Evolutionary conservation across 108 stramenopile genomes (phyloP), one percentile per base, ranked within the genome.

Genomic region (Nitzschia inconspicua): DNA sequence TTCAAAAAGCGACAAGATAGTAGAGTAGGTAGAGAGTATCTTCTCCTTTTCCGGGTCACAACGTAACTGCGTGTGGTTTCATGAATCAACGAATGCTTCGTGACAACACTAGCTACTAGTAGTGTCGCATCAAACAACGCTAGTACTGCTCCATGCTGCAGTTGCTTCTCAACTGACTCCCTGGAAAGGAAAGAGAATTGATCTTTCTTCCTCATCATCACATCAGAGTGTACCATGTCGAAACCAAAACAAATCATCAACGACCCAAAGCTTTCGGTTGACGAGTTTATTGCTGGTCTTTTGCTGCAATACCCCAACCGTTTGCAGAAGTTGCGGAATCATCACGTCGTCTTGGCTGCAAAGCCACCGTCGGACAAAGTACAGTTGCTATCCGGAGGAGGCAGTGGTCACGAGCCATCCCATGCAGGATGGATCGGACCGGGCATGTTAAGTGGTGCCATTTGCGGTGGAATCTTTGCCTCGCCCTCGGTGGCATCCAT

Each of bases 381-480:
- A 14, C 79, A 81, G 30, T 60, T 95, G 3, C 43, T 95, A 0
- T 91, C 92, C 7, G 98, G 99, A 5, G 99, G 99, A 18, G 99
- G 98, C 13, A 82, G 81, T 51, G 99, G 99, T 10, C 99, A 99
- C 69, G 99, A 99, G 71, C 99, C 99, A 11, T 73, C 82, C 32
- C 97, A 97, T 65, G 97, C 95, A 13, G 97, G 98, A 5, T 99
- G 82, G 78, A 79, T 98, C 41, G 97, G 97, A 0, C 24, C 62
- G 1, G 96, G 96, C 20, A 94, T 97, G 95, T 81, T 99, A 8
- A 89, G 86, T 4, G 97, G 94, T 23, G 97, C 98, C 25, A 93
- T 99, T 4, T 88, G 89, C 49, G 99, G 99, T 10, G 95, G 91
- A 8, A 95, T 98, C 32, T 99, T 99, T 71, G 99, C 99, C 10